Percentiles rank a stretch among this genome's conserved stretches.
These are phyloP conservation scores for Cytospora paraplurivora DNA, from an alignment of 2,329 filamentous ascomycete species.

Conservation along the genomic window DNA sequence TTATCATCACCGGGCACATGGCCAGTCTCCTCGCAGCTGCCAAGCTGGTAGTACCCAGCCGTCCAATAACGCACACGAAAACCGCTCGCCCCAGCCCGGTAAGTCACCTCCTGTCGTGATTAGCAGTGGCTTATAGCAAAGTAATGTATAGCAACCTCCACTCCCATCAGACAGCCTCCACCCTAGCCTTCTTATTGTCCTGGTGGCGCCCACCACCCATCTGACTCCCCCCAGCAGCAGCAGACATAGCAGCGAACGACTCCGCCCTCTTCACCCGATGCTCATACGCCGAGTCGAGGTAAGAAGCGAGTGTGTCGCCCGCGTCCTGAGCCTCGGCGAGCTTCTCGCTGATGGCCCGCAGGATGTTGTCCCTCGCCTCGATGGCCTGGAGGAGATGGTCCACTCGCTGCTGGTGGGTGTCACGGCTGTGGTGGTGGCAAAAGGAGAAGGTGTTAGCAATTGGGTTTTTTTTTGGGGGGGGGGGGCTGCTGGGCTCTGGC, in stretches of 20 bases:
- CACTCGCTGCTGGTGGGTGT: slow-evolving; percentile 30
- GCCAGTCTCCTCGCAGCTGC: background rate
- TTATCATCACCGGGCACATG: background rate
- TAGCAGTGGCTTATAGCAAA: background rate
- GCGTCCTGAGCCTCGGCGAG: slow-evolving; percentile 21
- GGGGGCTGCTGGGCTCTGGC: too few species aligned
- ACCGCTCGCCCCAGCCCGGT: background rate
- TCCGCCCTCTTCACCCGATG: slow-evolving; percentile 31
- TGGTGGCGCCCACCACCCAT: background rate
- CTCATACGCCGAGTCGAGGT: slow-evolving; percentile 31
- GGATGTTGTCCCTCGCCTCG: slow-evolving; percentile 30
- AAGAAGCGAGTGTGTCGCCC: slow-evolving; percentile 27
- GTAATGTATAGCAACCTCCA: slow-evolving; percentile 6
- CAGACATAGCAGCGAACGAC: slow-evolving; percentile 4
- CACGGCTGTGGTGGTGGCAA: background rate
- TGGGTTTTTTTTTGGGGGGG: too few species aligned
- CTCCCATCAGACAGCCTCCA: slow-evolving; percentile 1
- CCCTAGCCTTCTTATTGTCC: slow-evolving; percentile 12
- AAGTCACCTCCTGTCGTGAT: background rate
- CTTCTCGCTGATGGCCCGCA: slow-evolving; percentile 29
- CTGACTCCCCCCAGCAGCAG: background rate
- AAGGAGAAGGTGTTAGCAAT: background rate
- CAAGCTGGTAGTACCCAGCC: background rate
- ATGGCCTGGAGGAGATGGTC: slow-evolving; percentile 31
- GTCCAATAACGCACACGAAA: background rate